Base-by-base conservation (phyloP, 768 basidiomycete species). In the Leccinum truebloodii region DNA sequence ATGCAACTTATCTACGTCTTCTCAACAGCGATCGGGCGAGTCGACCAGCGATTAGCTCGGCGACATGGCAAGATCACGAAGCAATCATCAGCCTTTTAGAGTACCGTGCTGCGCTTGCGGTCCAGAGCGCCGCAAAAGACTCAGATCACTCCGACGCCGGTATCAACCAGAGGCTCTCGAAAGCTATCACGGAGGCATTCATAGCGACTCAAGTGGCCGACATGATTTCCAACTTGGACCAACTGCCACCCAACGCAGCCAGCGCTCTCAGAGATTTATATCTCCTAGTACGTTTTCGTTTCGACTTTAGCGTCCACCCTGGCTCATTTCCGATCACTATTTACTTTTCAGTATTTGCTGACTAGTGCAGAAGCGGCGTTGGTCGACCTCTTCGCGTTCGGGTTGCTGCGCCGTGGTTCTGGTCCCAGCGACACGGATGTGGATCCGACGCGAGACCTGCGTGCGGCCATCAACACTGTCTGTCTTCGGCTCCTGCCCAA, bases 131-230 rank as follows among this genome's bases (percentile, higher is more conserved):
- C 16, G 69, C 67, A 7, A 59, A 28, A n/a, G 79, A 81, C 28
- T 69, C 77, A 32, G 80, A 77, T 0, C 52, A 62, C 7, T 57
- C 66, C 1, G 88, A 91, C 68, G 80, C 87, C 0, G 83, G 79
- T 55, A 79, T 79, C 4, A 80, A 82, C 57, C 83, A 83, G 44
- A 79, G 86, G 13, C 81, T 88, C 0, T 79, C 87, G 1, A 83
- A 79, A 60, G 89, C 86, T 0, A 79, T 88, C 4, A 83, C 84
- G 0, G 89, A 92, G 58, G 87, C 89, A 0, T 90, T 88, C 60
- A 78, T 91, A 6, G 89, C 83, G 2, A 73, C 67, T 3, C 80
- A 81, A 64, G 81, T 89, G 2, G 79, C 78, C 13, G 76, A 78
- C 26, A 80, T 86, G 63, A 76, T 87, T 22, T 64, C 71, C 1